Base-by-base conservation (phyloP, 2,329 filamentous ascomycete genomes). In the Botryotinia convoluta region DNA sequence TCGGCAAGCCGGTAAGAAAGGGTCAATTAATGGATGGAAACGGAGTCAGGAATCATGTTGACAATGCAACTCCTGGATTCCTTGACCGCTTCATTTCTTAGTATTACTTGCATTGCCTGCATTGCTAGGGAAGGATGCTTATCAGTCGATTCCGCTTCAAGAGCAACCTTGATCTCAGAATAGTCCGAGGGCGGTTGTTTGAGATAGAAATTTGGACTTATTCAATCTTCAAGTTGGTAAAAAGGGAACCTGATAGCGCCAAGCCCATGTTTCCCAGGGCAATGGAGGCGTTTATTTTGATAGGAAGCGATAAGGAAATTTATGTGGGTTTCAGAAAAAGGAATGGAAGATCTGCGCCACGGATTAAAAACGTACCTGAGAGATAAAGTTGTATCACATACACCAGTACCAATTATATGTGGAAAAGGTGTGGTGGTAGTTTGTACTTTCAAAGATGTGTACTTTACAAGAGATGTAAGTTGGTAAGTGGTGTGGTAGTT, bases 231-330 rank as follows among this genome's bases (percentile, higher is more conserved):
- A 64, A 32, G 14, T 32, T 51, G 59, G 42, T 4, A 54, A 35
- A 35, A 51, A 32, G 59, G 26, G 32, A 45, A 51, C 20, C 20
- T 26, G n/a, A 62, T 26, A 26, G 26, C 42, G 60, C 37, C 70
- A 64, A 65, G 70, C 37, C 60, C n/a, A 5, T 18, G 39, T 69
- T 29, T 39, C 22, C 57, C 22, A 32, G 45, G 60, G 32, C 20
- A 54, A 57, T 57, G 45, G 60, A 65, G 69, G 70, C 70, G 70
- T 72, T 35, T 63, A 71, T 64, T 37, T 67, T 72, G 70, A 67
- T 72, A 48, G 62, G 62, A 48, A 35, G 51, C 71, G 71, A 72
- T 72, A 72, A 72, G 71, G 71, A 69, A 60, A 57, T 42, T 45
- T 45, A 64, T 51, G 69, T 64, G 32, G 69, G 42, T 51, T 51